These are phyloP conservation scores for Metarhizium guizhouense DNA, from an alignment of 2,329 filamentous ascomycete genomes.

Conservation along the genomic window DNA sequence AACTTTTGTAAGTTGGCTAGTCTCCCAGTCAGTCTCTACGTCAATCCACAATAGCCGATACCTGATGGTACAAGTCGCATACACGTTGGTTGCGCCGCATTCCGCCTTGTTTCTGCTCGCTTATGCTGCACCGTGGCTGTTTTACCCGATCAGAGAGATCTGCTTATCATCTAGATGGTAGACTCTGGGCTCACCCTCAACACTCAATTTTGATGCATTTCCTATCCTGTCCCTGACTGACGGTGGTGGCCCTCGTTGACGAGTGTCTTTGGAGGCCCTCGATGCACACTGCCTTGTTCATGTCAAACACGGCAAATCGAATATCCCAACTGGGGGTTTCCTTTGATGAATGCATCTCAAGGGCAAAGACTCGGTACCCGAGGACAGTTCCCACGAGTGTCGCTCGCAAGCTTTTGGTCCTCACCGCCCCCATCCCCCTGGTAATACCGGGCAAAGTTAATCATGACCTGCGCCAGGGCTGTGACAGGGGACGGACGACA, in stretches of 20 bases:
- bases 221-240: too few relatives aligned
- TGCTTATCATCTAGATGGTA: too few relatives aligned
- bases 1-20: not conserved
- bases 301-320: too few relatives aligned
- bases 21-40: not conserved
- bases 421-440: conserved; percentile 5
- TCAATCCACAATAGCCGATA: too few relatives aligned
- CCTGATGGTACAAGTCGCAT: not conserved
- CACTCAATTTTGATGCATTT: too few relatives aligned
- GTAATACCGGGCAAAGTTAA: not conserved
- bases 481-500: conserved; percentile 1
- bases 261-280: not conserved
- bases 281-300: too few relatives aligned
- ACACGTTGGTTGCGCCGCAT: not conserved
- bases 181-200: too few relatives aligned
- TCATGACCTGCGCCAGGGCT: not conserved
- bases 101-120: not conserved
- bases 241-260: not conserved
- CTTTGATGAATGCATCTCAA: too few relatives aligned
- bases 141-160: not conserved
- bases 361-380: not conserved
- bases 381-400: not conserved
- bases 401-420: not conserved
- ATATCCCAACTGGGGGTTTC: too few relatives aligned
- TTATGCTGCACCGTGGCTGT: not conserved